Conservation (phyloP, 2,329 filamentous ascomycete genomes). For the Colletotrichum lini region DNA sequence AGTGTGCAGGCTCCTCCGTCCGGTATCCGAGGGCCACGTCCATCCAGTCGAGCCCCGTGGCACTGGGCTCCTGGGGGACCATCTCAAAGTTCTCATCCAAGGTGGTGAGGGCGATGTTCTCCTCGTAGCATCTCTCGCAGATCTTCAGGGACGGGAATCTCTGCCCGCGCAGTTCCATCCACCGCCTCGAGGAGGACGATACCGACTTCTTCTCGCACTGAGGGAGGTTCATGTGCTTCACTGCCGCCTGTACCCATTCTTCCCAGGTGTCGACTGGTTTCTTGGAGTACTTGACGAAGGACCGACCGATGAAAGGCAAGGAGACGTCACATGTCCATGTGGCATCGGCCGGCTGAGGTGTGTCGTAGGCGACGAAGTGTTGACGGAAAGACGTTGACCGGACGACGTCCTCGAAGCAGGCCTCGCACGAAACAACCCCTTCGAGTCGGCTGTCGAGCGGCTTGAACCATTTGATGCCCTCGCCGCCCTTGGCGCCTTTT, state of each 20-base stretch:
- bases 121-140: constrained; percentile 55
- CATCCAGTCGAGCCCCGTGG: constrained; percentile 23
- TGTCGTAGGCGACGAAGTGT: constrained; percentile 30
- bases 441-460: constrained; percentile 14
- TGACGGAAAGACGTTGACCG: constrained; percentile 25
- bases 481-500: constrained; percentile 40
- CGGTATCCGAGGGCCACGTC: constrained; percentile 20
- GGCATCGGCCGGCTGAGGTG: constrained; percentile 46
- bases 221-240: constrained; percentile 46
- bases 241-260: constrained; percentile 47
- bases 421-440: constrained; percentile 38
- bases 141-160: constrained; percentile 47
- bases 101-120: constrained; percentile 49
- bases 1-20: not conserved
- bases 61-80: not conserved
- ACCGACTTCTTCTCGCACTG: constrained; percentile 49
- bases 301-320: constrained; percentile 46
- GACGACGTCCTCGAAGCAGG: constrained; percentile 40
- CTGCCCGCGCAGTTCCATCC: constrained; percentile 46
- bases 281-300: constrained; percentile 33
- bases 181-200: constrained; percentile 45
- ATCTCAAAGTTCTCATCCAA: constrained; percentile 48
- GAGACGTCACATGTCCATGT: constrained; percentile 53
- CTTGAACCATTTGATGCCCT: constrained; percentile 51
- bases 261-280: constrained; percentile 48